Conservation (phyloP, 1,284 basidiomycete genomes). For the Xerocomus cyaneibrunnescens region DNA sequence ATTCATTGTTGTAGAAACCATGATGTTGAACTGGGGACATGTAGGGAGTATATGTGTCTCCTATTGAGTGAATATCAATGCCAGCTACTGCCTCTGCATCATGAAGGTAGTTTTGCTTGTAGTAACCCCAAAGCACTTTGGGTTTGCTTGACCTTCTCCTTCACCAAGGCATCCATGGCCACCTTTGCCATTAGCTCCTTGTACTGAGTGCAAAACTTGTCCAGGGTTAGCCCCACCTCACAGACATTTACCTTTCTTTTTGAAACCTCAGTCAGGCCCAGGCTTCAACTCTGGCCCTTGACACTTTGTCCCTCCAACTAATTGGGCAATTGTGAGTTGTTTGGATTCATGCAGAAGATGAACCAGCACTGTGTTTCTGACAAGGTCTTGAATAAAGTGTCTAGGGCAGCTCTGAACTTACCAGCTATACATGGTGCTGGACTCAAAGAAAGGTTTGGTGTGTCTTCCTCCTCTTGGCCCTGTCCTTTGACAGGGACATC, state of each 20-base stretch:
- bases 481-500: constrained; percentile 47
- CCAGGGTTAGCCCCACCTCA: constrained; percentile 83
- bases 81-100: constrained; percentile 77
- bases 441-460: constrained; percentile 30
- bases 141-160: constrained; percentile 57
- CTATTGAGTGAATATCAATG: constrained; percentile 63
- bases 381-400: constrained; percentile 85
- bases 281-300: constrained; percentile 87
- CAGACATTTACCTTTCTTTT: constrained; percentile 67
- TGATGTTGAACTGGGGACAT: constrained; percentile 61
- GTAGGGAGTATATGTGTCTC: constrained; percentile 81
- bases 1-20: constrained; percentile 71
- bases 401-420: constrained; percentile 82
- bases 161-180: constrained; percentile 51
- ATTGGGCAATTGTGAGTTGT: constrained; percentile 92
- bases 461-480: constrained; percentile 55
- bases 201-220: constrained; percentile 89
- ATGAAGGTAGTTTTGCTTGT: constrained; percentile 70
- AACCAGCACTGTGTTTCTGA: constrained; percentile 93
- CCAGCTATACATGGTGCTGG: constrained; percentile 77
- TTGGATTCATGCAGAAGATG: constrained; percentile 91
- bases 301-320: constrained; percentile 91
- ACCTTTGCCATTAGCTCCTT: constrained; percentile 51
- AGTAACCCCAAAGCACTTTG: constrained; percentile 64
- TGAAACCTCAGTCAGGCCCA: constrained; percentile 80